Conservation (phyloP, 2,329 filamentous ascomycete genomes). For the Ophiostoma tasmaniense region DNA sequence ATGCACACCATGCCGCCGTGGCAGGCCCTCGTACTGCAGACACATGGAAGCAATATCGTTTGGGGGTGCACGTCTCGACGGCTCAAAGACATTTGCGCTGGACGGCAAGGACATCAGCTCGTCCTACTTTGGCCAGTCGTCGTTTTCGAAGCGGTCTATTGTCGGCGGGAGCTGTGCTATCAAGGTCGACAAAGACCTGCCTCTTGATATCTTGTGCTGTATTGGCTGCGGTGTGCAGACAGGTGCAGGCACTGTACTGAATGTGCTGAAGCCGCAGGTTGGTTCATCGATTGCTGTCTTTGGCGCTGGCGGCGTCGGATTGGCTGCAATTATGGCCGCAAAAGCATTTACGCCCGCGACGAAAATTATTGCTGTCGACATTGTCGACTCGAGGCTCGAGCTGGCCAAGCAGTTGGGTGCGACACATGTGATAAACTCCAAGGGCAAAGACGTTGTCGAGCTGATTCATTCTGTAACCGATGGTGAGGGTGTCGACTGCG, state of each 20-base stretch:
- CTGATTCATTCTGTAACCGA: background rate
- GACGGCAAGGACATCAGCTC: background rate
- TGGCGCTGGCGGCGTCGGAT: constrained; percentile 34
- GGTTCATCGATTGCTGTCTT: constrained; percentile 27
- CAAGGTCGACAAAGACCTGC: constrained; percentile 7
- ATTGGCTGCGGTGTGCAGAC: constrained; percentile 37
- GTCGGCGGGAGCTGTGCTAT: constrained; percentile 8
- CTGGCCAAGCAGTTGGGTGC: constrained; percentile 38
- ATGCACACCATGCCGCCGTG: constrained; percentile 26
- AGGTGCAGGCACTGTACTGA: constrained; percentile 35
- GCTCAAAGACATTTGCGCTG: background rate
- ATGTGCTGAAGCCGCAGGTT: constrained; percentile 20
- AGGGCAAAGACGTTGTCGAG: constrained; percentile 7
- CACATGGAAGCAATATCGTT: constrained; percentile 13
- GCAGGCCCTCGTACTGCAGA: constrained; percentile 26
- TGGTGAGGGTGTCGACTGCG: background rate
- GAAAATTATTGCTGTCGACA: constrained; percentile 38
- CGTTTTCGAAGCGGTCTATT: constrained; percentile 9
- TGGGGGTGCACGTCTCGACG: constrained; percentile 5
- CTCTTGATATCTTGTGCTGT: constrained; percentile 30
- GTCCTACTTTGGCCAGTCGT: constrained; percentile 17
- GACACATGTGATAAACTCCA: constrained; percentile 24
- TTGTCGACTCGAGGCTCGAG: constrained; percentile 33
- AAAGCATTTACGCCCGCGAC: constrained; percentile 24
- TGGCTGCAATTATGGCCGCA: constrained; percentile 33